phyloP scores from a whole-genome alignment of 106 monocot genomes.

The Acorus gramineus region DNA sequence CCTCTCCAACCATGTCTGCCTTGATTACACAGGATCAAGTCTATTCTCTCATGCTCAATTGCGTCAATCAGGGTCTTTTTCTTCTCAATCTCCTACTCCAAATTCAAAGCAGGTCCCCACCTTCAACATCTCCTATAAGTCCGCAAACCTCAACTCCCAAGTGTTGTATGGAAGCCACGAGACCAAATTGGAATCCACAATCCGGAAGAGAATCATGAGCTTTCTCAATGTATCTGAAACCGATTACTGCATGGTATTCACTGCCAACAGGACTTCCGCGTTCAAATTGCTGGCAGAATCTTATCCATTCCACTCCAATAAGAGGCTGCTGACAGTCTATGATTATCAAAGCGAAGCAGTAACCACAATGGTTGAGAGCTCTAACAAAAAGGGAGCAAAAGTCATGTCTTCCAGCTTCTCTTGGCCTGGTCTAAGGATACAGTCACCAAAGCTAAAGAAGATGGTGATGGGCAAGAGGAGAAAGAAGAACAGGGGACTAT shows the following conservation, averaged over 20 bases:
- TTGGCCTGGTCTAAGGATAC: slow-evolving; percentile 55
- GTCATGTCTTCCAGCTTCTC: slow-evolving; percentile 40
- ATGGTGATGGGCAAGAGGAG: slow-evolving; percentile 25
- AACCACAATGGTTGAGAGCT: slow-evolving; percentile 24
- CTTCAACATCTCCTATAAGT: slow-evolving; percentile 52
- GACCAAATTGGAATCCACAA: slow-evolving; percentile 20
- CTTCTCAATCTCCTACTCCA: neutral
- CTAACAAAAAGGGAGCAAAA: slow-evolving; percentile 33
- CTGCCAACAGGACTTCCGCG: slow-evolving; percentile 50
- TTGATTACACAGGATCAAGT: slow-evolving; percentile 60
- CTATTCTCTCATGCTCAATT: slow-evolving; percentile 60
- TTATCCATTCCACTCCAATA: slow-evolving; percentile 45
- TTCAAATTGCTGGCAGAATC: slow-evolving; percentile 66
- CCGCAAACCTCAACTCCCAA: slow-evolving; percentile 33
- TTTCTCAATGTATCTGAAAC: slow-evolving; percentile 41
- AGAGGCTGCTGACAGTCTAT: slow-evolving; percentile 51
- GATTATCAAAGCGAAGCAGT: slow-evolving; percentile 66
- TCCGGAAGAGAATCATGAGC: slow-evolving; percentile 40
- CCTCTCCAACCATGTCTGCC: slow-evolving; percentile 48
- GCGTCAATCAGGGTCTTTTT: neutral
- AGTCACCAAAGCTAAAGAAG: slow-evolving; percentile 35
- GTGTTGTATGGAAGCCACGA: slow-evolving; percentile 17
- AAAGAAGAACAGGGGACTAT: slow-evolving; percentile 36
- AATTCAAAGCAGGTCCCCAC: slow-evolving; percentile 13
- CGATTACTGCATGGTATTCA: slow-evolving; percentile 51